Conservation (phyloP, 140 eudicot species). For the Erigeron philadelphicus region DNA sequence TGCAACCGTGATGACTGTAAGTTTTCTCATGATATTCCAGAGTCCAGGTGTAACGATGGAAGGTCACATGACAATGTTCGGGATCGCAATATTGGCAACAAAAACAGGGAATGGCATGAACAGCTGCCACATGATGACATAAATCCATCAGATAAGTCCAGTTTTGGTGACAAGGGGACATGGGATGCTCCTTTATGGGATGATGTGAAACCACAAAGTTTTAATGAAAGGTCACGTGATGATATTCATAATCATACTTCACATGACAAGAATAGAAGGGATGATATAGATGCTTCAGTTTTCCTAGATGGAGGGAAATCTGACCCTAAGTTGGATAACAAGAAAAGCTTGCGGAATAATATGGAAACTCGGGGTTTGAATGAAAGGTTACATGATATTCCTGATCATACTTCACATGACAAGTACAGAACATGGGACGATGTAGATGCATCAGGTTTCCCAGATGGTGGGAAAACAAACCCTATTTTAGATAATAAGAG, state of each 20-base stretch:
- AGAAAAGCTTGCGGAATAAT: no score
- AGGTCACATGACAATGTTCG: constrained; percentile 32
- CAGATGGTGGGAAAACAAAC: constrained; percentile 21
- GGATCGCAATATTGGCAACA: constrained; percentile 20
- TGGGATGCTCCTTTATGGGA: constrained; percentile 45
- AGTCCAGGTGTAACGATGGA: constrained; percentile 18
- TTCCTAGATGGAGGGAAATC: background rate
- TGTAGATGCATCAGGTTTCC: constrained; percentile 19
- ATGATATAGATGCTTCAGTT: constrained; percentile 16
- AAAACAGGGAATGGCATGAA: constrained; percentile 27
- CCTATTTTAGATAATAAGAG: constrained; percentile 23
- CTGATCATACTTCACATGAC: constrained; percentile 23
- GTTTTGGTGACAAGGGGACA: constrained; percentile 17
- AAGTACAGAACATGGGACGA: constrained; percentile 9
- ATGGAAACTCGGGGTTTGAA: no score
- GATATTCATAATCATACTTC: constrained; percentile 15
- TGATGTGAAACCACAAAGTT: constrained; percentile 26
- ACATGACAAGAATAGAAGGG: constrained; percentile 16
- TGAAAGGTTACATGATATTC: background rate
- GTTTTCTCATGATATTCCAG: constrained; percentile 56
- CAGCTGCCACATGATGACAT: constrained; percentile 25
- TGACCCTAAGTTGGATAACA: no score
- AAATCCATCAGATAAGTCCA: constrained; percentile 11
- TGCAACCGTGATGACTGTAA: constrained; percentile 64
- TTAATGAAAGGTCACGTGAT: constrained; percentile 11